Evolutionary conservation across 306 rosid species (phyloP).

Genomic region (Acacia confusa): DNA sequence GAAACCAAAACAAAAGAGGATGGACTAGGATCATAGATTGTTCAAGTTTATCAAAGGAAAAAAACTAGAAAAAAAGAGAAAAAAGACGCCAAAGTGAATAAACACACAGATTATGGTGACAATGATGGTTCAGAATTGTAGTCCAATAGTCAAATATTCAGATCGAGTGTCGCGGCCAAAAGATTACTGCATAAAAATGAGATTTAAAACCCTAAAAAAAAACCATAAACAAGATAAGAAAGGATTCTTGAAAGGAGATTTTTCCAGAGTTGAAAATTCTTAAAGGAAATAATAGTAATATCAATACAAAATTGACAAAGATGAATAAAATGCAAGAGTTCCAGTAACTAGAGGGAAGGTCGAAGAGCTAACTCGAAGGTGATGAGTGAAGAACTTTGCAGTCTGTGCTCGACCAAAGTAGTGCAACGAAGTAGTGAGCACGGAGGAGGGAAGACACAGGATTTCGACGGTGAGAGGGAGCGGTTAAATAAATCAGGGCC

Average conservation of each 20-base stretch:
- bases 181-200: neutral
- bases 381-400: neutral
- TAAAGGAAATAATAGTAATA: neutral
- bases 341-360: neutral
- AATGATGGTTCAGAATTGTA: neutral
- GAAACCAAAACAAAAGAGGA: no score
- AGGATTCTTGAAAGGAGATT: neutral
- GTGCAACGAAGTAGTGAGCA: no score
- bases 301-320: neutral
- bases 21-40: neutral
- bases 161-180: neutral
- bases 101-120: neutral
- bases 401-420: neutral
- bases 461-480: no score
- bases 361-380: neutral
- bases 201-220: conserved; percentile 38
- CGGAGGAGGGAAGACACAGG: no score
- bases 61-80: no score
- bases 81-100: neutral
- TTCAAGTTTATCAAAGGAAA: neutral
- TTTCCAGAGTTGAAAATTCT: neutral
- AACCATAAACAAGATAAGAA: neutral
- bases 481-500: no score
- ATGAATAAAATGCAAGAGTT: neutral
- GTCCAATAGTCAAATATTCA: neutral